A percentile compares a stretch with the other conserved stretches of the same genome.
Evolutionary conservation across 192 early-diverging fungal genomes (phyloP).

Genomic region (Dissophora ornata): DNA sequence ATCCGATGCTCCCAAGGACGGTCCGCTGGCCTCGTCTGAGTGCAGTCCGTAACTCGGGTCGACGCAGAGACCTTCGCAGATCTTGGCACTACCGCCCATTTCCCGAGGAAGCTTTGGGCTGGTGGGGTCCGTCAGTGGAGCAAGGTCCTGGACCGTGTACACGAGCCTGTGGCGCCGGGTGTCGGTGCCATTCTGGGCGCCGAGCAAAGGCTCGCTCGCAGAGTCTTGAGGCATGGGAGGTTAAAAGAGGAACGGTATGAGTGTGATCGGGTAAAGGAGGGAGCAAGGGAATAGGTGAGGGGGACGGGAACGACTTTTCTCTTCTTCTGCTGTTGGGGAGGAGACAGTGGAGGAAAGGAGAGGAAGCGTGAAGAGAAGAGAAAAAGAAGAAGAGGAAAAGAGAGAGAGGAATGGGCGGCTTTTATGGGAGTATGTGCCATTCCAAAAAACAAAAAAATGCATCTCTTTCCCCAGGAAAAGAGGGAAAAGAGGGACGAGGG

Average conservation of each 20-base stretch:
- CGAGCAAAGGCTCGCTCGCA: conserved; percentile 35
- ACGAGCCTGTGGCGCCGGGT: conserved; percentile 46
- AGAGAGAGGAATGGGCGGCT: not conserved
- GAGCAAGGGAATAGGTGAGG: not conserved
- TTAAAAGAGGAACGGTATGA: too few species aligned
- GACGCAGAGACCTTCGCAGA: conserved; percentile 69
- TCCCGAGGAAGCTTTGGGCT: conserved; percentile 65
- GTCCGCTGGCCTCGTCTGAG: conserved; percentile 56
- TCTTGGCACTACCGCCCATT: conserved; percentile 68
- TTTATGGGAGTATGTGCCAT: too few species aligned
- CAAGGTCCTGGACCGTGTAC: conserved; percentile 63
- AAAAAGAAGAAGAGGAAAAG: conserved; percentile 8
- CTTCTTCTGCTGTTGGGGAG: conserved; percentile 3
- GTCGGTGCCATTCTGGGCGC: conserved; percentile 1
- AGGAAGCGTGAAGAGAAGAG: conserved; percentile 6
- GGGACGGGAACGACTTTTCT: not conserved
- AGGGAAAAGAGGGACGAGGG: not conserved
- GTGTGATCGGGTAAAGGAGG: too few species aligned
- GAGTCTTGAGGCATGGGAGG: conserved; percentile 33
- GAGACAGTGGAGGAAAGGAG: conserved; percentile 1
- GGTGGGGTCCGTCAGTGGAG: conserved; percentile 75
- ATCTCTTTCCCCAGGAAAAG: not conserved
- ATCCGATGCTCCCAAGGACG: conserved; percentile 16
- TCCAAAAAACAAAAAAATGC: too few species aligned
- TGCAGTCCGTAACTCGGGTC: conserved; percentile 69